Conservation (phyloP, 257 asterid genomes). For the Craterostigma plantagineum region DNA sequence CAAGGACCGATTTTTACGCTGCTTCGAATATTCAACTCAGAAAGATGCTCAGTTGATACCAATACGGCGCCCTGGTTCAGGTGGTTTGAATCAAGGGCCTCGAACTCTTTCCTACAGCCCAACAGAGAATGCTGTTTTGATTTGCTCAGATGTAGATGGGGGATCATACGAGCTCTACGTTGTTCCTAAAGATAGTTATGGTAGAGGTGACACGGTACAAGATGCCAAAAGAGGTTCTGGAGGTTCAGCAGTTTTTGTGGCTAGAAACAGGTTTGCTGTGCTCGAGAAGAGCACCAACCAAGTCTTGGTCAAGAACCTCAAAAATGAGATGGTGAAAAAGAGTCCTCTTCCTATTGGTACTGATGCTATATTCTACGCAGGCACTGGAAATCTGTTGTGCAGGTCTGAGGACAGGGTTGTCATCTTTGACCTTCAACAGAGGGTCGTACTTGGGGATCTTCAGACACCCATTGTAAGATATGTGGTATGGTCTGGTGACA, state of each 20-base stretch:
- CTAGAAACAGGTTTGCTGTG: constrained; percentile 91
- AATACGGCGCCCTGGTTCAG: constrained; percentile 84
- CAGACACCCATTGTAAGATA: constrained; percentile 75
- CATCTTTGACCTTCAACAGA: constrained; percentile 86
- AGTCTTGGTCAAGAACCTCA: constrained; percentile 63
- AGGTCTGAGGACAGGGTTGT: constrained; percentile 93
- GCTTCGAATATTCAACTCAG: constrained; percentile 74
- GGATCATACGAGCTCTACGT: constrained; percentile 85
- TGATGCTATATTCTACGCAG: constrained; percentile 91
- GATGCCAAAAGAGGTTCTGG: constrained; percentile 68
- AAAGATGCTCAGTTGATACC: constrained; percentile 79
- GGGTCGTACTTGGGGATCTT: constrained; percentile 51
- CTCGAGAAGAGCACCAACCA: constrained; percentile 79
- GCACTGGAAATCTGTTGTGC: constrained; percentile 86
- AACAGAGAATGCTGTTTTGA: constrained; percentile 74
- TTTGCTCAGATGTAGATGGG: constrained; percentile 82
- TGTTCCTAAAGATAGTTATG: constrained; percentile 65
- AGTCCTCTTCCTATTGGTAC: constrained; percentile 56
- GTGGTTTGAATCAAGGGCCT: constrained; percentile 68
- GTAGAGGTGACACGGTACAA: constrained; percentile 71
- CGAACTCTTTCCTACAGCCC: constrained; percentile 86
- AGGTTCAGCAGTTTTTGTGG: constrained; percentile 82
- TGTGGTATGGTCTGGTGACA: constrained; percentile 90
- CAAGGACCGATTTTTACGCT: constrained; percentile 74
- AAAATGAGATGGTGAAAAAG: constrained; percentile 67